Evolutionary conservation across 2,329 filamentous ascomycete genomes (phyloP).

Genomic region (Aspergillus ustus): DNA sequence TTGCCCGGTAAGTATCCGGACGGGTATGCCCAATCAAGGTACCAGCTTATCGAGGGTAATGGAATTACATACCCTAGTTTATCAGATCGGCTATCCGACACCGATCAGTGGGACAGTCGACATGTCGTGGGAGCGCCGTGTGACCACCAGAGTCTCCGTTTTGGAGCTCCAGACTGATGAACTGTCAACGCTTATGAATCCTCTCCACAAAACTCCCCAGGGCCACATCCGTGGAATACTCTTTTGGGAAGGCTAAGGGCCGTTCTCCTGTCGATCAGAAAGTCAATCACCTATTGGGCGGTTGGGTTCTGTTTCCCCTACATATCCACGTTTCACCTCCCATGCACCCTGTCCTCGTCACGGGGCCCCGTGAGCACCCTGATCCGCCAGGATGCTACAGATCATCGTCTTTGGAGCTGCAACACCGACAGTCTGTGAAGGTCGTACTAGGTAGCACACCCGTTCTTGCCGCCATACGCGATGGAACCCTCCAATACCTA

Average conservation of each 20-base stretch:
- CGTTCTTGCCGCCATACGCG: background rate
- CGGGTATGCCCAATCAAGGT: background rate
- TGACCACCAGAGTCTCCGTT: conserved; percentile 20
- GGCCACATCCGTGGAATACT: background rate
- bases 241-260: background rate
- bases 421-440: background rate
- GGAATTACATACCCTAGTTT: background rate
- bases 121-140: conserved; percentile 10
- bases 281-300: background rate
- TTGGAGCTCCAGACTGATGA: conserved; percentile 7
- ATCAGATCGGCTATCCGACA: conserved; percentile 13
- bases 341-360: background rate
- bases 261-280: background rate
- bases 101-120: conserved; percentile 2
- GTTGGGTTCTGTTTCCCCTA: background rate
- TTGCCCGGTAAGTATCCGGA: background rate
- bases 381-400: background rate
- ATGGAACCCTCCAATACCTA: background rate
- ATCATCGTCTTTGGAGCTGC: background rate
- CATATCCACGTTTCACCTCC: background rate
- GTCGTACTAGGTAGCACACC: background rate
- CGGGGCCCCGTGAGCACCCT: background rate
- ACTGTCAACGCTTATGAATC: background rate
- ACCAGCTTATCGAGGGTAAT: background rate
- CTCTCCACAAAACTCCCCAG: background rate